phyloP scores from a whole-genome alignment of 2,329 filamentous ascomycete genomes.

The Dothideomycetes sp. region DNA sequence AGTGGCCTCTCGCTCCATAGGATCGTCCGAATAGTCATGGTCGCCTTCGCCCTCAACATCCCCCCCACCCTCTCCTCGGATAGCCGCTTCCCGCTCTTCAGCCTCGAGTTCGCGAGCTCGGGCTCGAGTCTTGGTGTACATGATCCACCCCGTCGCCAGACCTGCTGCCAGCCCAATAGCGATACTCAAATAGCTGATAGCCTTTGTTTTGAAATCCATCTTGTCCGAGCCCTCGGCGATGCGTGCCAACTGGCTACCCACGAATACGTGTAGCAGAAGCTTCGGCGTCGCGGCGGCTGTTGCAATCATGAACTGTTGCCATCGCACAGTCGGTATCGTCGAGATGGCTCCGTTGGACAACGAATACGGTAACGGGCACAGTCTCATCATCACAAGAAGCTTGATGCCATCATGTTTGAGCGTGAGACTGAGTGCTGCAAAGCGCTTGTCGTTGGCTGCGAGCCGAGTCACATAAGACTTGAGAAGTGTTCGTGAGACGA shows the following conservation, averaged over 20 bases:
- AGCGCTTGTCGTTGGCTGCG: conserved; percentile 74
- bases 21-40: conserved; percentile 36
- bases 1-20: conserved; percentile 33
- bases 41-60: conserved; percentile 27
- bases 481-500: conserved; percentile 70
- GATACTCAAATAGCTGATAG: conserved; percentile 78
- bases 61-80: conserved; percentile 17
- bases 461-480: conserved; percentile 69
- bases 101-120: conserved; percentile 42
- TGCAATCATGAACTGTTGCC: conserved; percentile 65
- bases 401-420: conserved; percentile 84
- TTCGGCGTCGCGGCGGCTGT: conserved; percentile 79
- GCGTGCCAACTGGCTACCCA: conserved; percentile 71
- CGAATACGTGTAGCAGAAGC: conserved; percentile 83
- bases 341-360: conserved; percentile 89
- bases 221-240: conserved; percentile 75
- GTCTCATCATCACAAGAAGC: conserved; percentile 79
- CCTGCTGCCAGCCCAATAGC: conserved; percentile 62
- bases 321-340: conserved; percentile 81
- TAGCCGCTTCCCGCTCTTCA: conserved; percentile 32
- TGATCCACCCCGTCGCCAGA: conserved; percentile 67
- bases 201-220: conserved; percentile 71
- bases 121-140: conserved; percentile 57
- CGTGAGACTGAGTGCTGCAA: conserved; percentile 79
- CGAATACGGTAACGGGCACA: conserved; percentile 88